These are phyloP conservation scores for Cercospora sp. DNA, from an alignment of 2,329 filamentous ascomycete species.

Conservation along the genomic window DNA sequence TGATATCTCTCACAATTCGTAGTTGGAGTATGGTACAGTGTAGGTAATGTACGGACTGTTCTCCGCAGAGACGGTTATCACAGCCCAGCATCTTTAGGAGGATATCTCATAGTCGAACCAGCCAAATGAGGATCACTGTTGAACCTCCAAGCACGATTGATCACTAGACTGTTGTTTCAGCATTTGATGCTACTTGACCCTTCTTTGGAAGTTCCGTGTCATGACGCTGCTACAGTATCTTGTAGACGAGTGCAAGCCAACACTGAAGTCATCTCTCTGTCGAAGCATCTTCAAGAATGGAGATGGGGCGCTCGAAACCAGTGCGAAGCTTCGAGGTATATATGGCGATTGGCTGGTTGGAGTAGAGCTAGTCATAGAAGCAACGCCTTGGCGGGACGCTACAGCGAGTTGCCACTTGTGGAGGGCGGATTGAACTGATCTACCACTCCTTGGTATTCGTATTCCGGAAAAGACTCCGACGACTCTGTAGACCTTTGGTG, in stretches of 20 bases:
- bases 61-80: too few species aligned
- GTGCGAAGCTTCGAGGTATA: not conserved
- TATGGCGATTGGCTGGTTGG: not conserved
- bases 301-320: not conserved
- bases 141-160: not conserved
- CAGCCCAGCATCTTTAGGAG: too few species aligned
- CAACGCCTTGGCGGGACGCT: not conserved
- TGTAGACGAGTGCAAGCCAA: not conserved
- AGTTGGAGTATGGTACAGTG: not conserved
- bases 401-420: not conserved
- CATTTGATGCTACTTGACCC: not conserved
- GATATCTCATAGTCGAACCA: not conserved
- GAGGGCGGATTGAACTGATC: not conserved
- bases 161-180: not conserved
- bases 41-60: not conserved
- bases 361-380: not conserved
- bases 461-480: not conserved
- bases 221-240: not conserved
- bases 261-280: not conserved
- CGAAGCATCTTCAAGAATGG: not conserved
- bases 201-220: not conserved
- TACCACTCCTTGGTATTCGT: not conserved
- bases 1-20: not conserved
- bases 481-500: not conserved
- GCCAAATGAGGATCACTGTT: not conserved